Base-by-base conservation (phyloP, 352 stramenopile genomes). In the Ochromonadaceae sp. region DNA sequence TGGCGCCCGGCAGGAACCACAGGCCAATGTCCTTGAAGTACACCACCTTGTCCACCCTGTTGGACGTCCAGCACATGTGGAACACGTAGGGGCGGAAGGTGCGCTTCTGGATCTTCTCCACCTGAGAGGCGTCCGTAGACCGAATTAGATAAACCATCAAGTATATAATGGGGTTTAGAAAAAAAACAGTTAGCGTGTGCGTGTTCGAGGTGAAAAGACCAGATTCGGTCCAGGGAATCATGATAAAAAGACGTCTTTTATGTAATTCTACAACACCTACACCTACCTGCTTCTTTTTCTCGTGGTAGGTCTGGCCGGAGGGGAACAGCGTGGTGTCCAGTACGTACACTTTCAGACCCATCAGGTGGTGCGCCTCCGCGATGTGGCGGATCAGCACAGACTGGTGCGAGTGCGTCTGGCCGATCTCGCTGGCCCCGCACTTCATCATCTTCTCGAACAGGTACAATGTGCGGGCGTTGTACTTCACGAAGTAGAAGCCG, bases 21-120 rank as follows among this genome's bases (percentile, higher is more conserved):
- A 63, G 4, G n/a, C 56, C 57, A 7, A 70, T 42, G 39, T 70
- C 59, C 38, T 67, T 66, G 56, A 70, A 47, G 38, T 68, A 70
- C 7, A 35, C n/a, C 9, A 71, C 42, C 41, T 71, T 71, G 34
- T 71, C 25, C 20, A 35, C 59, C 3, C 57, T 38, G 32, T 42
- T 43, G 9, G 40, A 34, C 1, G 66, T 71, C 66, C 66, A 71
- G 39, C 66, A 71, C 66, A 71, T 71, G 59, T 71, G 66, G 40
- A 71, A 71, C 10, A 67, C 32, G 39, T 49, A 71, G 28, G 66
- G 58, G 28, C 10, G 15, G 12, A 38, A 22, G 2, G 20, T 22
- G 15, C 44, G 31, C 7, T 7, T 47, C 22, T 61, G 34, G 34
- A 69, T 48, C n/a, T 53, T 30, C n/a, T n/a, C n/a, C n/a, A n/a